Base-by-base conservation (phyloP, 148 eudicot genomes). In the Euryodendron excelsum region DNA sequence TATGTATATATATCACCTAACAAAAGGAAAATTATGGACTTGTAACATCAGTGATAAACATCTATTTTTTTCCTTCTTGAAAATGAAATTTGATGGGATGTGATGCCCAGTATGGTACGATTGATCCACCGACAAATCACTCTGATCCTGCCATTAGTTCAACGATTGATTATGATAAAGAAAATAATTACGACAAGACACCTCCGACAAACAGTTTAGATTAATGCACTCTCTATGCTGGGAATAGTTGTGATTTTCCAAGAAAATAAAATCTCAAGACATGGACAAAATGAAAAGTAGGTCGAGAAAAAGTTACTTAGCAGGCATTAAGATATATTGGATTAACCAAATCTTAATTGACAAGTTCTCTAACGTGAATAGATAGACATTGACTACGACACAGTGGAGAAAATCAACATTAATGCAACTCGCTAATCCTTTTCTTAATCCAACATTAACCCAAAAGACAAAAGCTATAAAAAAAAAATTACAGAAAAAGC, bases 341-440 rank as follows among this genome's bases (percentile, higher is more conserved):
- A 67, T 52, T 77, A 53, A 67, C n/a, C 80, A 67, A 67, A 53
- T 36, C 80, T 77, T 77, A 53, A 39, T 66, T 18, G 37, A 37
- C 67, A 74, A 74, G 77, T 59, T 37, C 59, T 45, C 23, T 59
- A 44, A 39, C 0, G 28, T 13, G 52, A 74, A 30, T 59, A 73
- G 65, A 73, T 73, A 36, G 76, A 34, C 31, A 50, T 73, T 73
- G 76, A 73, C 79, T 65, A 50, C 53, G 76, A 34, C 62, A 55
- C 30, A 56, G 64, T 50, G 28, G 48, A 36, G 20, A 28, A 71
- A 23, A 69, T n/a, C n/a, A n/a, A n/a, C n/a, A n/a, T n/a, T n/a
- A n/a, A n/a, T n/a, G n/a, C n/a, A n/a, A n/a, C n/a, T n/a, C n/a
- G n/a, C n/a, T n/a, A n/a, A n/a, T n/a, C n/a, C n/a, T n/a, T n/a